Conservation (phyloP, 441 rosid genomes). For the Arabidopsis lyrata region DNA sequence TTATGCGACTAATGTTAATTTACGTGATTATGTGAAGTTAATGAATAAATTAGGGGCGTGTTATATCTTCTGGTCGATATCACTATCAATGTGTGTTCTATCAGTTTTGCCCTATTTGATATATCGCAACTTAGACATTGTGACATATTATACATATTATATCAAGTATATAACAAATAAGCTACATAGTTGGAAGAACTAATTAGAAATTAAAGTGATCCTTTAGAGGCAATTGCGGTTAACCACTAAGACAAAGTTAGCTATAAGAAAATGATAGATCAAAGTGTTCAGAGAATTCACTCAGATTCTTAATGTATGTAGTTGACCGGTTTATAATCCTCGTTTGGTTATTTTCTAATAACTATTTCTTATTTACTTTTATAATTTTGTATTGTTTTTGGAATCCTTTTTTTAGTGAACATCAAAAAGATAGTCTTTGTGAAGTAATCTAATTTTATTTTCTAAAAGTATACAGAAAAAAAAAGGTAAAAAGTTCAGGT, state of each 20-base stretch:
- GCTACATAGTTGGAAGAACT: not conserved
- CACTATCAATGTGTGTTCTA: conserved; percentile 7
- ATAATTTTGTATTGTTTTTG: not conserved
- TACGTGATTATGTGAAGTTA: conserved; percentile 18
- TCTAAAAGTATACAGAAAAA: not conserved
- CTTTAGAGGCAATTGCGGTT: conserved; percentile 13
- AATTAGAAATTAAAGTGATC: conserved; percentile 4
- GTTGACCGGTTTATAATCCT: not conserved
- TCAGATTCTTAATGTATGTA: not conserved
- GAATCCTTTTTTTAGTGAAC: not conserved
- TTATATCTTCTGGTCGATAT: not conserved
- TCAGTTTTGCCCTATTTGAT: not conserved
- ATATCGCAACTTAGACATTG: not conserved
- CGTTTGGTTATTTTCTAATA: not conserved
- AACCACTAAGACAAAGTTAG: conserved; percentile 17
- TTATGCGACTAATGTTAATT: conserved; percentile 8
- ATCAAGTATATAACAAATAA: conserved; percentile 1
- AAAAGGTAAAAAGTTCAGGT: conserved; percentile 14
- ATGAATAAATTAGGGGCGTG: not conserved
- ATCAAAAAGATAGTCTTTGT: not conserved
- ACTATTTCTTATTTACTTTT: not conserved
- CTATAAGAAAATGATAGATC: conserved; percentile 1
- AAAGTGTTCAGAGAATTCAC: not conserved
- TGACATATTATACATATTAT: not conserved
- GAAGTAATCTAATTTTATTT: not conserved